phyloP scores from a whole-genome alignment of 2,329 filamentous ascomycete species.

The Colletotrichum theobromicola region DNA sequence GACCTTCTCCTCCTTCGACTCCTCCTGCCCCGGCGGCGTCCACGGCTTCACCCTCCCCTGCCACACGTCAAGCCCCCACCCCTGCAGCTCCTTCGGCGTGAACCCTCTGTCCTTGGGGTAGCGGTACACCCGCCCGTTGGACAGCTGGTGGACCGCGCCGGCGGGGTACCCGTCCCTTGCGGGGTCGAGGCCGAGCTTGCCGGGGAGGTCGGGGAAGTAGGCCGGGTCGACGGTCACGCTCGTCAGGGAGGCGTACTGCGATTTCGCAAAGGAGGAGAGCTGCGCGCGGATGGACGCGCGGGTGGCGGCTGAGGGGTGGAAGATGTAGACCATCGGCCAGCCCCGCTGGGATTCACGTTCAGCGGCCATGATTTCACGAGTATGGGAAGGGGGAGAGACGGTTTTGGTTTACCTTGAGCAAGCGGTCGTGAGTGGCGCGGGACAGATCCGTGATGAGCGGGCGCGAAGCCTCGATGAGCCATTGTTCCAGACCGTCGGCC shows the following conservation, averaged over 20 bases:
- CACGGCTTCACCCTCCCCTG: constrained; percentile 39
- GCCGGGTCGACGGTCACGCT: constrained; percentile 38
- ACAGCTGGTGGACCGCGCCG: constrained; percentile 40
- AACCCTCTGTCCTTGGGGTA: constrained; percentile 36
- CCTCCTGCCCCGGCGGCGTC: constrained; percentile 32
- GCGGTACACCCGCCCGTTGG: constrained; percentile 37
- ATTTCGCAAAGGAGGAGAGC: constrained; percentile 34
- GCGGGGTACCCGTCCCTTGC: constrained; percentile 27
- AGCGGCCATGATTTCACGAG: neutral
- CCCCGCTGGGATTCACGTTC: constrained; percentile 27
- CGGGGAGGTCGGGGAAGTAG: constrained; percentile 38
- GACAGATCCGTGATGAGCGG: constrained; percentile 38
- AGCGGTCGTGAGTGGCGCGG: constrained; percentile 33
- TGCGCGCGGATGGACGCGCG: constrained; percentile 31
- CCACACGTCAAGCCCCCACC: constrained; percentile 42
- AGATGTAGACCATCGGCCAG: constrained; percentile 43
- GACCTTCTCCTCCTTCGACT: constrained; percentile 24
- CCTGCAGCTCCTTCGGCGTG: constrained; percentile 31
- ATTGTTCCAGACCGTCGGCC: constrained; percentile 29
- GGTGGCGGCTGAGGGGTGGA: constrained; percentile 32
- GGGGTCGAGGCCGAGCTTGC: constrained; percentile 33
- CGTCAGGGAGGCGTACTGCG: constrained; percentile 38
- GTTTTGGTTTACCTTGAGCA: constrained; percentile 40
- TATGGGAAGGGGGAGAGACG: constrained; percentile 15
- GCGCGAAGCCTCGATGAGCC: constrained; percentile 31